Conservation (phyloP, 2,329 filamentous ascomycete species). For the Chaetomium sp. region DNA sequence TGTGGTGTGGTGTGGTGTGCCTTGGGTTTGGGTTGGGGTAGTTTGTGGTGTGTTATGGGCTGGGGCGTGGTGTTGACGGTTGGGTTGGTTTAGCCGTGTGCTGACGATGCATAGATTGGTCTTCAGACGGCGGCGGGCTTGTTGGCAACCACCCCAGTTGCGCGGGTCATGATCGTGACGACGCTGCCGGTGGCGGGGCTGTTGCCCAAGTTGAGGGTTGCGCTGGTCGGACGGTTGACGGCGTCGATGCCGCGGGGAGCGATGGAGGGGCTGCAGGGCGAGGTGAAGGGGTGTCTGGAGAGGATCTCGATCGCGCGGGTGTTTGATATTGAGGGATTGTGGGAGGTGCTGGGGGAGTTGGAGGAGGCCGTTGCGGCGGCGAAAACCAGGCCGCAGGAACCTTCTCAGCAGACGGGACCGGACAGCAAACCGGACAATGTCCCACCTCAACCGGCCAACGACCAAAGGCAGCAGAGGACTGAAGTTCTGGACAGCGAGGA, state of each 20-base stretch:
- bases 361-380: constrained; percentile 33
- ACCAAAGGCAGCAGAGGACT: constrained; percentile 17
- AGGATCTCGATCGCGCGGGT: constrained; percentile 57
- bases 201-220: constrained; percentile 47
- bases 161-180: constrained; percentile 51
- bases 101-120: constrained; percentile 43
- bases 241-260: constrained; percentile 21
- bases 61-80: no score
- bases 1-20: background rate
- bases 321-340: constrained; percentile 61
- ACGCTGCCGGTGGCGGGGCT: constrained; percentile 48
- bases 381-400: background rate
- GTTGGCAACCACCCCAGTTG: constrained; percentile 38
- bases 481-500: constrained; percentile 47
- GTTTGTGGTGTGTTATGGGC: no score
- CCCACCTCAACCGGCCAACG: background rate
- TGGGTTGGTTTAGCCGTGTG: no score
- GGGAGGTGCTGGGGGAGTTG: constrained; percentile 58
- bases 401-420: background rate
- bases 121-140: constrained; percentile 51
- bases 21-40: no score
- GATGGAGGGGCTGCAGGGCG: constrained; percentile 24
- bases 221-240: constrained; percentile 43
- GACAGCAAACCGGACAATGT: background rate
- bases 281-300: constrained; percentile 47